These are phyloP conservation scores for Fusarium agapanthi DNA, from an alignment of 2,329 filamentous ascomycete species.

Conservation along the genomic window DNA sequence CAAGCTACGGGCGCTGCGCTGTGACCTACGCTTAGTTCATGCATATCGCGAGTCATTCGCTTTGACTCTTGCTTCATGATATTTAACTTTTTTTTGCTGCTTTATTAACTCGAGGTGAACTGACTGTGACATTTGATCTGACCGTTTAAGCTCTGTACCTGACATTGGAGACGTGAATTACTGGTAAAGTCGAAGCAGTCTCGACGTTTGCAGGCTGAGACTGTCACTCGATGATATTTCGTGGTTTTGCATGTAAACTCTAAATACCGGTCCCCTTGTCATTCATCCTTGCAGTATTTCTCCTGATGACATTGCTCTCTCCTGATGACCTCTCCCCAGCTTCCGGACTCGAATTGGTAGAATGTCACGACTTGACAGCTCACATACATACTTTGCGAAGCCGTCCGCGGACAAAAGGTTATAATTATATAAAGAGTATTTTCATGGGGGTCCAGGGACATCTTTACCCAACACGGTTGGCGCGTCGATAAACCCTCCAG, in stretches of 20 bases:
- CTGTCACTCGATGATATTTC: neutral
- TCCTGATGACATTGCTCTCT: neutral
- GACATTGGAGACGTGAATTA: neutral
- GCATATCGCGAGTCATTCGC: constrained; percentile 5
- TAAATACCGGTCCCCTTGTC: constrained; percentile 3
- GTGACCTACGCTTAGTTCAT: neutral
- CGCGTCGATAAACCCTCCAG: neutral
- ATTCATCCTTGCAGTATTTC: neutral
- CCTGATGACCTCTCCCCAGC: neutral
- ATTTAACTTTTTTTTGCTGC: neutral
- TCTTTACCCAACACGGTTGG: neutral
- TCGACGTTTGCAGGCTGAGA: neutral
- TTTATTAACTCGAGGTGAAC: too few relatives aligned
- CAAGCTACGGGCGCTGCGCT: neutral
- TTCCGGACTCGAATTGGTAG: neutral
- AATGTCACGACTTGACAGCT: constrained; percentile 5
- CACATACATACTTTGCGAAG: neutral
- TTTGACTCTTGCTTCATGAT: neutral
- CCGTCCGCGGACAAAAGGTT: neutral
- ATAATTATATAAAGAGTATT: neutral
- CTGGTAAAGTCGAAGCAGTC: too few relatives aligned
- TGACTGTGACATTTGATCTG: neutral
- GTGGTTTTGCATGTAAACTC: constrained; percentile 1
- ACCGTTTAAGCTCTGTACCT: neutral
- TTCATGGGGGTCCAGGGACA: neutral